Evolutionary conservation across 495 filamentous ascomycete genomes (phyloP).

Genomic region (Hypoxylon subgilvum): DNA sequence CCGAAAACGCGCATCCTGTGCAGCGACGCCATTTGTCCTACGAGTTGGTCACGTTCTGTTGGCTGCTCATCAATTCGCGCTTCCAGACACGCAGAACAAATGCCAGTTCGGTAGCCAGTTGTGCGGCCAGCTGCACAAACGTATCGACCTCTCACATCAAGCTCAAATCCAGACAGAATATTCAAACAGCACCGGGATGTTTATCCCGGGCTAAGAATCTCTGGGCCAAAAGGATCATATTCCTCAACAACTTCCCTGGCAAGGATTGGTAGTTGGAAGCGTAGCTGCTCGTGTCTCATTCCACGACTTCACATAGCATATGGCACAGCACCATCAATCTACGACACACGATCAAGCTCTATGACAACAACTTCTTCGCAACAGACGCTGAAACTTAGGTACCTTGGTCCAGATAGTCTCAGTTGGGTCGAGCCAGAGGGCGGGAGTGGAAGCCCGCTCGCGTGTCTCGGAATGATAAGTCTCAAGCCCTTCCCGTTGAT

Average conservation of each 20-base stretch:
- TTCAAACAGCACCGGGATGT: not conserved
- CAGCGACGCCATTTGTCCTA: conserved; percentile 38
- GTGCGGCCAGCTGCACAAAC: conserved; percentile 17
- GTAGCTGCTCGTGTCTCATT: conserved; percentile 25
- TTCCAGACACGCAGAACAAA: conserved; percentile 30
- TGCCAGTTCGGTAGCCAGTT: conserved; percentile 19
- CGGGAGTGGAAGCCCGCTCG: conserved; percentile 23
- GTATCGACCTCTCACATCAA: conserved; percentile 8
- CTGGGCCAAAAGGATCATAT: conserved; percentile 8
- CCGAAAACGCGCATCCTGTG: conserved; percentile 30
- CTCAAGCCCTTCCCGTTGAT: conserved; percentile 23
- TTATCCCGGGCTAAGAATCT: not conserved
- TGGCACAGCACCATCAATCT: conserved; percentile 30
- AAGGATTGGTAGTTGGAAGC: conserved; percentile 14
- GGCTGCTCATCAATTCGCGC: conserved; percentile 20
- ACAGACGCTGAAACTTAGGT: conserved; percentile 7
- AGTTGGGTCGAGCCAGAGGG: conserved; percentile 13
- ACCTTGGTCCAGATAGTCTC: conserved; percentile 1
- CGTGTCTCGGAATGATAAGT: conserved; percentile 33
- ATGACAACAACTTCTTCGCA: not conserved
- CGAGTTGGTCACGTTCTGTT: conserved; percentile 23
- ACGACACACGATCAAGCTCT: conserved; percentile 10
- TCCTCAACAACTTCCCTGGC: not conserved
- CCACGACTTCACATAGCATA: conserved; percentile 23
- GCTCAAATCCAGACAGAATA: not conserved